Base-by-base conservation (phyloP, 1,284 basidiomycete genomes). In the Leucoagaricus sp. region DNA sequence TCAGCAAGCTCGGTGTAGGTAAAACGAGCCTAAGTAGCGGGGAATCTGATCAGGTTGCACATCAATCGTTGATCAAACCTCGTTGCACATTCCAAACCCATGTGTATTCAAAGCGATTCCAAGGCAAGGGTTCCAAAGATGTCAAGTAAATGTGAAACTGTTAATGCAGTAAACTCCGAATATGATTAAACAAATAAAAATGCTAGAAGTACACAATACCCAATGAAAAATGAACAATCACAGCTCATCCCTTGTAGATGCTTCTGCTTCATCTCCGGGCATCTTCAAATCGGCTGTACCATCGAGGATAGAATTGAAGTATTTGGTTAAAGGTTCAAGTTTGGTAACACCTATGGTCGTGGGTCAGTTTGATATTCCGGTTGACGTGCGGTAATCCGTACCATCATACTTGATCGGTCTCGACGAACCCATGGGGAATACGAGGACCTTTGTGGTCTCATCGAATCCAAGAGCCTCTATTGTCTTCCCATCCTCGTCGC, bases 401-500 rank as follows among this genome's bases (percentile, higher is more conserved):
- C 60, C 60, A 47, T 61, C 53, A 25, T 61, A 61, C 25, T 53
- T 53, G 15, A 59, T 40, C 8, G 58, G 56, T 15, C 47, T 53
- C n/a, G 53, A 29, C 1, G 58, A 58, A 10, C 60, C 60, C 12
- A 49, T 42, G 8, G 60, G 51, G 29, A 55, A 61, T 28, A 59
- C 36, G 21, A 61, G 41, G 42, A 61, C 58, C 25, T 61, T 59
- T 12, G 55, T 52, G 6, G 44, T 57, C 34, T 57, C 58, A 21
- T 44, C 53, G 17, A 57, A 52, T 59, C 65, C 46, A 10, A 63
- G 48, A 36, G 36, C 26, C 23, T 57, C 23, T 29, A 36, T 33
- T 48, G 58, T 34, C 19, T 55, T 17, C 26, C 54, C 34, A 26
- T 55, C 45, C 31, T 80, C 78, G 68, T 94, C 92, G 47, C 82